These are phyloP conservation scores for Mediolabrus comicus DNA, from an alignment of 108 stramenopile species.

Conservation along the genomic window DNA sequence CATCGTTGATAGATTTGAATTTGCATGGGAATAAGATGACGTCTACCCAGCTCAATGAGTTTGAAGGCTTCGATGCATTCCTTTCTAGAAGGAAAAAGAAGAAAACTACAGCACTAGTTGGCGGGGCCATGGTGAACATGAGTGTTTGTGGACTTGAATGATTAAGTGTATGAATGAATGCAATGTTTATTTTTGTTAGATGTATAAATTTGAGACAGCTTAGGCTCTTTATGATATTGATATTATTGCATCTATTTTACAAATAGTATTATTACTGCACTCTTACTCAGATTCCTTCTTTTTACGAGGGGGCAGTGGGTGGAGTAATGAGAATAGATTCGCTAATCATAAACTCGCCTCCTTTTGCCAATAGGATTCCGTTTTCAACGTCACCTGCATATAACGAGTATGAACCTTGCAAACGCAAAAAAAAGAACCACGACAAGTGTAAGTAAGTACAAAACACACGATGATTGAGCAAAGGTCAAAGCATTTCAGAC, in stretches of 20 bases:
- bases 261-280: no score
- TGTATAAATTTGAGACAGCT: no score
- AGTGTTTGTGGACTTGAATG: conserved; percentile 75
- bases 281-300: no score
- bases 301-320: background rate
- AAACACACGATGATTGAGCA: no score
- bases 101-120: conserved; percentile 69
- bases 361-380: conserved; percentile 27
- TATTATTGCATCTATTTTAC: no score
- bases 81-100: conserved; percentile 78
- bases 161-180: background rate
- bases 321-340: conserved; percentile 15
- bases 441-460: no score
- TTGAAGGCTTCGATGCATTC: conserved; percentile 75
- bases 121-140: conserved; percentile 65
- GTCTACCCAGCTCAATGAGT: conserved; percentile 70
- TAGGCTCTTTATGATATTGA: no score
- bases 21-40: conserved; percentile 81
- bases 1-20: conserved; percentile 81
- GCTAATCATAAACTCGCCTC: conserved; percentile 17
- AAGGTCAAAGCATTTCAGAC: no score
- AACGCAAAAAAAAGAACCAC: no score
- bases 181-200: no score
- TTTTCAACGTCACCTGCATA: conserved; percentile 26
- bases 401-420: conserved; percentile 10